A percentile compares a stretch with the other conserved stretches of the same genome.
Conservation (phyloP, 208 protist species). For the Acanthamoeba healyi region DNA sequence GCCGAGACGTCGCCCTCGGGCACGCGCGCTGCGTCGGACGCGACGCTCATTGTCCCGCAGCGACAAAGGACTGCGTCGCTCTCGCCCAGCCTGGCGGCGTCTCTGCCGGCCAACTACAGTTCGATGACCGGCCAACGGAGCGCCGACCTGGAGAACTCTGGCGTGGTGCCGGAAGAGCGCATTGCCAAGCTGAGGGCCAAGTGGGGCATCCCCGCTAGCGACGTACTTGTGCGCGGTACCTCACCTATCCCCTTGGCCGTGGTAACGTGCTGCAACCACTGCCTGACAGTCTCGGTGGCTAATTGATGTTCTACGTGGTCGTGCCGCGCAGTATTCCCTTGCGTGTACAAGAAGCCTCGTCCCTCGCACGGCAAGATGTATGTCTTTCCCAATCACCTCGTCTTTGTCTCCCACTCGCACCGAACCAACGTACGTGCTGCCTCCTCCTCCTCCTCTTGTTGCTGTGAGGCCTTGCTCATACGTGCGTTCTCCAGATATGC, state of each 20-base stretch:
- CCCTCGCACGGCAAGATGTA: slow-evolving; percentile 71
- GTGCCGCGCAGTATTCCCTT: not conserved
- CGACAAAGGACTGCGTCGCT: no score
- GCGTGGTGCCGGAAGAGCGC: slow-evolving; percentile 18
- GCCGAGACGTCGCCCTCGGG: no score
- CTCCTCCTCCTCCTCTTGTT: not conserved
- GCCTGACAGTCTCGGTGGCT: not conserved
- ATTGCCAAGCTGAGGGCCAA: not conserved
- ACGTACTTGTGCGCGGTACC: slow-evolving; percentile 59
- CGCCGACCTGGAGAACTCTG: not conserved
- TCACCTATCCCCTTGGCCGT: not conserved
- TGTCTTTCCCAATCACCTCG: slow-evolving; percentile 57
- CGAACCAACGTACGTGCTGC: slow-evolving; percentile 54
- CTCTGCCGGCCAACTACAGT: no score
- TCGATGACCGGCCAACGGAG: not conserved
- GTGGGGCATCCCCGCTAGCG: slow-evolving; percentile 5
- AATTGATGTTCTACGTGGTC: not conserved
- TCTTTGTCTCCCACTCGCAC: slow-evolving; percentile 37
- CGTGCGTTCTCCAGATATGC: not conserved
- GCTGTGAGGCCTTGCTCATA: not conserved
- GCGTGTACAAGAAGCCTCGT: slow-evolving; percentile 68
- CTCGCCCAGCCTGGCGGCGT: no score
- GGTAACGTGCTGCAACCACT: no score
- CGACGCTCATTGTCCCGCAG: no score
- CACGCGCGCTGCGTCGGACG: no score